These are phyloP conservation scores for Claviceps digitariae DNA, from an alignment of 2,329 filamentous ascomycete species.

Conservation along the genomic window DNA sequence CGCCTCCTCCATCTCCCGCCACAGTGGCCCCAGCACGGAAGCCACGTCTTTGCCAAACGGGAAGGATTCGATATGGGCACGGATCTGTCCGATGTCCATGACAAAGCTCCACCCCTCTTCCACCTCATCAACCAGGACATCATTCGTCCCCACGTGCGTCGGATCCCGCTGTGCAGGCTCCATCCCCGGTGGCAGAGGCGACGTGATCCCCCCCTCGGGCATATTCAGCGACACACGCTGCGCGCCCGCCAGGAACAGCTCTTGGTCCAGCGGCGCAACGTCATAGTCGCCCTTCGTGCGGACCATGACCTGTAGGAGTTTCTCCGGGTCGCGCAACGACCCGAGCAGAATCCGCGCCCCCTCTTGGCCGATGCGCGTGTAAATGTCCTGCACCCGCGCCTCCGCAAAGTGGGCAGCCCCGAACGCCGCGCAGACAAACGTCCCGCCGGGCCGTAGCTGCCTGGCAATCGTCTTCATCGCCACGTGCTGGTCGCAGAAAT, in stretches of 20 bases:
- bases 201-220: neutral
- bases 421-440: slow-evolving; percentile 6
- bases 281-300: neutral
- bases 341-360: neutral
- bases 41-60: neutral
- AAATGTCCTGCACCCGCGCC: slow-evolving; percentile 1
- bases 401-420: neutral
- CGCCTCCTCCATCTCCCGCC: neutral
- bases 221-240: neutral
- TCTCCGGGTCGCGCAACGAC: neutral
- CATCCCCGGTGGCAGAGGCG: neutral
- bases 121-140: neutral
- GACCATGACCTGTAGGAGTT: neutral
- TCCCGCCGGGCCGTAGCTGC: slow-evolving; percentile 9
- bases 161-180: neutral
- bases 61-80: neutral
- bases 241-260: neutral
- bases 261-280: neutral
- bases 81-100: neutral
- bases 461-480: slow-evolving; percentile 8
- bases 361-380: neutral
- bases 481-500: slow-evolving; percentile 7
- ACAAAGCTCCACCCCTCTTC: neutral
- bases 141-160: neutral
- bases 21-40: neutral